Evolutionary conservation across 192 early-diverging fungal genomes (phyloP).

Genomic region (Rhizophagus prolifer): DNA sequence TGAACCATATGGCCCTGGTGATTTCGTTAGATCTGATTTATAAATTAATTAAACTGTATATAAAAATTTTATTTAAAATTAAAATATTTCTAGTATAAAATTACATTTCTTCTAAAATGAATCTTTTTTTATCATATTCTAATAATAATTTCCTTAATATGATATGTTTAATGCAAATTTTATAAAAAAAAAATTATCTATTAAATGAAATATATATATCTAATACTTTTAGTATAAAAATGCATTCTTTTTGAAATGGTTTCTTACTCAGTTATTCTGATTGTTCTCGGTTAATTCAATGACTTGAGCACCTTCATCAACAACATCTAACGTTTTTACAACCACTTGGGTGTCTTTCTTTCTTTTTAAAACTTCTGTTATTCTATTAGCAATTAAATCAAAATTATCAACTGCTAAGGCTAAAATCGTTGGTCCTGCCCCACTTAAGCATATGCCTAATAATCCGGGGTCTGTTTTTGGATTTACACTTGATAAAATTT

Average conservation of each 20-base stretch:
- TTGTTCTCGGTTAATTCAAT: neutral
- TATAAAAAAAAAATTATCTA: too few relatives aligned
- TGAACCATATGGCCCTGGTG: conserved; percentile 92
- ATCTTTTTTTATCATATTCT: too few relatives aligned
- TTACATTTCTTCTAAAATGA: too few relatives aligned
- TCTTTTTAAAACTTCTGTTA: conserved; percentile 59
- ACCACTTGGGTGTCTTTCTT: conserved; percentile 51
- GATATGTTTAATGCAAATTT: too few relatives aligned
- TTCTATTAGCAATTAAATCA: conserved; percentile 74
- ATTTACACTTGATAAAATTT: conserved; percentile 75
- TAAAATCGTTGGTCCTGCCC: conserved; percentile 96
- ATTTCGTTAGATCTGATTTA: conserved; percentile 76
- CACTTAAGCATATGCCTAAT: conserved; percentile 90
- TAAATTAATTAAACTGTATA: conserved; percentile 34
- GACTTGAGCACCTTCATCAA: conserved; percentile 49
- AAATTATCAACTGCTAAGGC: conserved; percentile 83
- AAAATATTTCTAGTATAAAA: too few relatives aligned
- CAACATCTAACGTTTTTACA: conserved; percentile 64
- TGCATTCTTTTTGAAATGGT: too few relatives aligned
- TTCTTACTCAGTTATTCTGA: too few relatives aligned
- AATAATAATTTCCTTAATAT: too few relatives aligned
- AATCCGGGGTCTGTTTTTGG: conserved; percentile 79
- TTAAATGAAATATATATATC: too few relatives aligned
- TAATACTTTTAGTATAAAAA: too few relatives aligned
- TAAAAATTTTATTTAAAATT: neutral